phyloP scores from a whole-genome alignment of 805 yeast species.

The Debaryomyces prosopidis region DNA sequence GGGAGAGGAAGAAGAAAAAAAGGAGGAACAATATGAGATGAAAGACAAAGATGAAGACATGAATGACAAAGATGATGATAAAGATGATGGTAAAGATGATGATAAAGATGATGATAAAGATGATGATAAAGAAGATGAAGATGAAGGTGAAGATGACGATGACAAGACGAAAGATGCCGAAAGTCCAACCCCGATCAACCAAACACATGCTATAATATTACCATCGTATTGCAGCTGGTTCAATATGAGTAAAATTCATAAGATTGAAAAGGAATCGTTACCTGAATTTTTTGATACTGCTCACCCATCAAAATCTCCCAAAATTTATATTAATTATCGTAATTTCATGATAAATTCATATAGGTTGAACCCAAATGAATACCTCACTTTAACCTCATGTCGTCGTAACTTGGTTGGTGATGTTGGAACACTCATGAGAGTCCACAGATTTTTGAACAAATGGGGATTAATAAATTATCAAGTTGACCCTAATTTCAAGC shows the following conservation, averaged over 20 bases:
- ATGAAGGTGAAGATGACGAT: neutral
- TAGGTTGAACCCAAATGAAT: constrained; percentile 86
- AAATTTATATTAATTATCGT: constrained; percentile 76
- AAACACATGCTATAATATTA: constrained; percentile 79
- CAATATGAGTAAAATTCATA: constrained; percentile 66
- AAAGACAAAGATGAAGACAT: constrained; percentile 3
- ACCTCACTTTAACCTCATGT: constrained; percentile 84
- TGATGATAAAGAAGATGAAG: neutral
- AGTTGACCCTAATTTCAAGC: constrained; percentile 76
- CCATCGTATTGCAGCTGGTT: constrained; percentile 93
- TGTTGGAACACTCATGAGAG: constrained; percentile 82
- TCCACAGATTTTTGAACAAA: constrained; percentile 78
- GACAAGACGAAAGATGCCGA: constrained; percentile 2
- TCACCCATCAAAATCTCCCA: constrained; percentile 77
- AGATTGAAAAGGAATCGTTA: constrained; percentile 76
- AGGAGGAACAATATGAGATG: constrained; percentile 3
- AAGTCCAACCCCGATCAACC: constrained; percentile 30
- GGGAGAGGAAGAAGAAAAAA: neutral
- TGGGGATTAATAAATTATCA: constrained; percentile 96
- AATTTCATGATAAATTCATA: constrained; percentile 89
- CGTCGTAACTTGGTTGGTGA: constrained; percentile 91
- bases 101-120: constrained; percentile 4
- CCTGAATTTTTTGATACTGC: constrained; percentile 83
- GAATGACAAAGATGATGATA: constrained; percentile 3
- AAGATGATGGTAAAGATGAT: constrained; percentile 3